Evolutionary conservation across 371 early-diverging fungal species (phyloP).

Genomic region (Dichotomocladium elegans): DNA sequence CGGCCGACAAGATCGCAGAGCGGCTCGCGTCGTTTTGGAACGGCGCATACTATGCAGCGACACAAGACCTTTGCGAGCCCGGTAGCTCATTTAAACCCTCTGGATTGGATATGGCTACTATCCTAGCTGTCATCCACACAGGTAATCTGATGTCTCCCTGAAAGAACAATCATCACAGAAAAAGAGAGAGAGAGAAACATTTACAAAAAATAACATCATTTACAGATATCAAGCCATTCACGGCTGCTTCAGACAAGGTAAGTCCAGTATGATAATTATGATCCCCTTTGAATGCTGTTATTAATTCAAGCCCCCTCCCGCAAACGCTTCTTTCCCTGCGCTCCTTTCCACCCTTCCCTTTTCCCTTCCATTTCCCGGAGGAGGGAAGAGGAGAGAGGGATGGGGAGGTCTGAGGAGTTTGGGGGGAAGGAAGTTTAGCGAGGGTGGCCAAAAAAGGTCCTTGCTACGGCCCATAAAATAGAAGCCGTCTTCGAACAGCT

Average conservation of each 20-base stretch:
- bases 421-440: too few relatives aligned
- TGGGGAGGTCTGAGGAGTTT: too few relatives aligned
- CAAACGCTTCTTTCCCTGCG: too few relatives aligned
- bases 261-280: background rate
- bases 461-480: slow-evolving; percentile 48
- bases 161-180: background rate
- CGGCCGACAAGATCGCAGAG: slow-evolving; percentile 19
- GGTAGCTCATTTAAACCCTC: slow-evolving; percentile 36
- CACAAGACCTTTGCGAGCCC: slow-evolving; percentile 28
- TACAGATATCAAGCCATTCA: slow-evolving; percentile 28
- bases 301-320: too few relatives aligned
- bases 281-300: background rate
- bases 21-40: slow-evolving; percentile 49
- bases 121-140: slow-evolving; percentile 56
- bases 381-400: too few relatives aligned
- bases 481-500: slow-evolving; percentile 36
- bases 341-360: too few relatives aligned
- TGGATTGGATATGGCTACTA: slow-evolving; percentile 57
- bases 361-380: too few relatives aligned
- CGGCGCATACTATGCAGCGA: slow-evolving; percentile 26
- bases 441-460: slow-evolving; percentile 20
- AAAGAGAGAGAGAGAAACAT: background rate
- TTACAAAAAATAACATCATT: background rate
- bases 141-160: slow-evolving; percentile 9
- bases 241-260: slow-evolving; percentile 42